Conservation (phyloP, 2,329 filamentous ascomycete genomes). For the Bipolaris gigantea region DNA sequence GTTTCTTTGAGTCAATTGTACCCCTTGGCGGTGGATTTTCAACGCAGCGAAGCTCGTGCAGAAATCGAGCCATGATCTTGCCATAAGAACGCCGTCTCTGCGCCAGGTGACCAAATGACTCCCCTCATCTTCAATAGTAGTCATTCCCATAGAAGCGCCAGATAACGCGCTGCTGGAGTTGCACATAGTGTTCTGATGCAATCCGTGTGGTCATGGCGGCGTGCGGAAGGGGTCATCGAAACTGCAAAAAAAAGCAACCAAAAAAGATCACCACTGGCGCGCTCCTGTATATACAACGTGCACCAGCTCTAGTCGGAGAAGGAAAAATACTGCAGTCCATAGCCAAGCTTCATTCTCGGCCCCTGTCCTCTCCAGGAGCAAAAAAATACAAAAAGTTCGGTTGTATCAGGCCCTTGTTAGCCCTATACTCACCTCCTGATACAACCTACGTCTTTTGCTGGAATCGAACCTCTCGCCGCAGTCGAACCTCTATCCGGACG, state of each 20-base stretch:
- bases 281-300: too few relatives aligned
- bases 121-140: not conserved
- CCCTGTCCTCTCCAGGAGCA: not conserved
- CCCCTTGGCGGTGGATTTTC: not conserved
- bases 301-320: not conserved
- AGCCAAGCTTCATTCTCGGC: not conserved
- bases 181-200: not conserved
- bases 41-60: too few relatives aligned
- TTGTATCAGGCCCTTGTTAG: not conserved
- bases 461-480: conserved; percentile 5
- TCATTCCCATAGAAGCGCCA: not conserved
- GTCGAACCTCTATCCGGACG: not conserved
- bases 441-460: not conserved
- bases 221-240: not conserved
- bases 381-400: not conserved
- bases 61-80: not conserved
- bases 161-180: not conserved
- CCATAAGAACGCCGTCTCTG: not conserved
- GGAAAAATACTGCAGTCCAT: not conserved
- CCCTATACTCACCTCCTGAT: not conserved
- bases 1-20: not conserved
- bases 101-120: not conserved
- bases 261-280: not conserved
- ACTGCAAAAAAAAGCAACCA: not conserved
- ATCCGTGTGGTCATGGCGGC: not conserved